phyloP scores from a whole-genome alignment of 2,329 filamentous ascomycete genomes.

The Pyrenophora tritici-repentis region DNA sequence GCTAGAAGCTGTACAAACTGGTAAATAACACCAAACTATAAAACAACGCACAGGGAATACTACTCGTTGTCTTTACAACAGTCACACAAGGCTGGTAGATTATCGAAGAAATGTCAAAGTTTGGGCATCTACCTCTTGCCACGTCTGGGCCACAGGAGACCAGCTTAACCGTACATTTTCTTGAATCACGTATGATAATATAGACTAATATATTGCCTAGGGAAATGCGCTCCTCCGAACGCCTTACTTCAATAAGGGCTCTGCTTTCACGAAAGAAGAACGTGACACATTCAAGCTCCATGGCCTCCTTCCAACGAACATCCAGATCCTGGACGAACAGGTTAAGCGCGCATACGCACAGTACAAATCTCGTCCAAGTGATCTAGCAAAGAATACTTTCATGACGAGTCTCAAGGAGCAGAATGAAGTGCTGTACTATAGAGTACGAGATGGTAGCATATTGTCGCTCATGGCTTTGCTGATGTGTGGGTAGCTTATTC shows the following conservation, averaged over 20 bases:
- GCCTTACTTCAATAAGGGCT: constrained; percentile 81
- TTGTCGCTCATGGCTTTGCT: background rate
- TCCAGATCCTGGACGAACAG: constrained; percentile 79
- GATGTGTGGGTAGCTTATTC: constrained; percentile 61
- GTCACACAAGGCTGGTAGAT: too few relatives aligned
- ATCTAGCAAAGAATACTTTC: constrained; percentile 85
- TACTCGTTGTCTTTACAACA: too few relatives aligned
- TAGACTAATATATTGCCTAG: constrained; percentile 17
- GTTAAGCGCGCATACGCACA: constrained; percentile 79
- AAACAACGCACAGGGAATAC: too few relatives aligned
- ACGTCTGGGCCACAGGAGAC: constrained; percentile 51
- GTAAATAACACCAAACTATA: background rate
- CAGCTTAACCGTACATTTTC: constrained; percentile 40
- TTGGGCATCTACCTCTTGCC: constrained; percentile 48
- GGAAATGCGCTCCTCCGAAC: constrained; percentile 63
- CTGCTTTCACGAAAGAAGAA: constrained; percentile 73
- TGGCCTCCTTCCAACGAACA: constrained; percentile 72
- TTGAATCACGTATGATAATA: background rate
- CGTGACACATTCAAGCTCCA: constrained; percentile 70
- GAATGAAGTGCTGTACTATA: constrained; percentile 82
- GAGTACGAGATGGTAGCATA: constrained; percentile 51
- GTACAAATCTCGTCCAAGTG: constrained; percentile 65
- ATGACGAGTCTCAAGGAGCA: constrained; percentile 84
- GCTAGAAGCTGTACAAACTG: background rate
- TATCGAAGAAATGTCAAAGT: constrained; percentile 31